A percentile compares a stretch with the other conserved stretches of the same genome.
phyloP scores from a whole-genome alignment of 495 filamentous ascomycete genomes.

The Opeltia flavorubescens region DNA sequence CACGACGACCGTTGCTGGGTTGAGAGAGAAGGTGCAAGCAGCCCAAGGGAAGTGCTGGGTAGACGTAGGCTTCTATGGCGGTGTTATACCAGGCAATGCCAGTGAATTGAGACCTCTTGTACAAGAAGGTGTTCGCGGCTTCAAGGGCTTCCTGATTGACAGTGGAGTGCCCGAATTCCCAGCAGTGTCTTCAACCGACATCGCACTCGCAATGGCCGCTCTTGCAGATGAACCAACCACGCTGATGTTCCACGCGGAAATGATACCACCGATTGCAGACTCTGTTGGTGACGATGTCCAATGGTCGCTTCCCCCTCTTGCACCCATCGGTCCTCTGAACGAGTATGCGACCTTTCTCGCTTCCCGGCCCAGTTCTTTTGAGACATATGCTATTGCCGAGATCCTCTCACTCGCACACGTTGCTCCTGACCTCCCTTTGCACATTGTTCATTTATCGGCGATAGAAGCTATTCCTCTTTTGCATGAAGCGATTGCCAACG shows the following conservation, averaged over 20 bases:
- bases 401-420: conserved; percentile 69
- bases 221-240: conserved; percentile 69
- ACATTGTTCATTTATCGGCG: conserved; percentile 91
- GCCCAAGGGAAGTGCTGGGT: conserved; percentile 92
- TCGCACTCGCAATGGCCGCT: conserved; percentile 63
- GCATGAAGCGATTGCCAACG: conserved; percentile 58
- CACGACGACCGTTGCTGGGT: conserved; percentile 72
- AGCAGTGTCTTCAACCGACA: conserved; percentile 65
- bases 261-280: conserved; percentile 76
- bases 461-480: conserved; percentile 87
- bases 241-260: conserved; percentile 97
- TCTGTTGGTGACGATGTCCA: conserved; percentile 73
- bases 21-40: conserved; percentile 74
- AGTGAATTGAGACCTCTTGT: conserved; percentile 68
- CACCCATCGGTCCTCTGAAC: conserved; percentile 60
- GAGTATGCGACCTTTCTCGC: conserved; percentile 84
- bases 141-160: conserved; percentile 97
- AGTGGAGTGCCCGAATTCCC: conserved; percentile 95
- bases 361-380: conserved; percentile 78
- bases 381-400: conserved; percentile 79
- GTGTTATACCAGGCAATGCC: conserved; percentile 83
- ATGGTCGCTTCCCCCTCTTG: conserved; percentile 53
- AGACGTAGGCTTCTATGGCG: conserved; percentile 96
- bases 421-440: conserved; percentile 72
- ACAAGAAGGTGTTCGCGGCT: conserved; percentile 74